A percentile compares a stretch with the other conserved stretches of the same genome.
These are phyloP conservation scores for Debaryomyces singareniensis DNA, from an alignment of 1,139 yeast genomes.

Conservation along the genomic window DNA sequence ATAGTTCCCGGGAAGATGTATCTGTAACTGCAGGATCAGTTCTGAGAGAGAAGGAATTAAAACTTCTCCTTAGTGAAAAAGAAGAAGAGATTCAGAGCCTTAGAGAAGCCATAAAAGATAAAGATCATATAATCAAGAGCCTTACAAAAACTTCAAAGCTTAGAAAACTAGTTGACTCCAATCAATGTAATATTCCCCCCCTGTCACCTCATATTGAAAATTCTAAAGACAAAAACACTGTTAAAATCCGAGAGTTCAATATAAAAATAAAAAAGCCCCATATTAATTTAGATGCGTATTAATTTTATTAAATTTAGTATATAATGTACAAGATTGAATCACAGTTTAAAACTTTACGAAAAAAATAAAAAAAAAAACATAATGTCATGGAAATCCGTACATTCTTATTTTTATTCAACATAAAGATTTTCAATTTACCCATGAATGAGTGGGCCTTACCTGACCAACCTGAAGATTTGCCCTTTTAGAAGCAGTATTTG, in stretches of 20 bases:
- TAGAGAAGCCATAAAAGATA: conserved; percentile 53
- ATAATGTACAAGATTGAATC: not conserved
- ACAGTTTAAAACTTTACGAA: too few species aligned
- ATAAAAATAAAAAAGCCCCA: conserved; percentile 15
- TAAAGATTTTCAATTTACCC: conserved; percentile 9
- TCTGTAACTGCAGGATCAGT: not conserved
- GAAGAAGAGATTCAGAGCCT: conserved; percentile 67
- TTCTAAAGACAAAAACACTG: conserved; percentile 10
- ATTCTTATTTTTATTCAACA: too few species aligned
- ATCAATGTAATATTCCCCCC: conserved; percentile 1
- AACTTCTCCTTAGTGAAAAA: conserved; percentile 45
- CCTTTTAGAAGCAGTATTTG: conserved; percentile 16
- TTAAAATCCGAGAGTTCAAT: conserved; percentile 16
- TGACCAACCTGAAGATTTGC: conserved; percentile 23
- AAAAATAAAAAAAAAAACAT: too few species aligned
- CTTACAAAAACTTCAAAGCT: conserved; percentile 54
- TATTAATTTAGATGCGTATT: conserved; percentile 3
- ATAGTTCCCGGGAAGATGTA: too few species aligned
- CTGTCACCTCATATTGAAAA: conserved; percentile 9
- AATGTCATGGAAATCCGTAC: too few species aligned
- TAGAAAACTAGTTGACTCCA: conserved; percentile 36
- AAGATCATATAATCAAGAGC: conserved; percentile 75
- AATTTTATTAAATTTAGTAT: not conserved
- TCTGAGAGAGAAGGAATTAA: conserved; percentile 10
- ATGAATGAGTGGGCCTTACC: conserved; percentile 17